Base-by-base conservation (phyloP, 495 filamentous ascomycete genomes). In the Stereocaulon alpinum region DNA sequence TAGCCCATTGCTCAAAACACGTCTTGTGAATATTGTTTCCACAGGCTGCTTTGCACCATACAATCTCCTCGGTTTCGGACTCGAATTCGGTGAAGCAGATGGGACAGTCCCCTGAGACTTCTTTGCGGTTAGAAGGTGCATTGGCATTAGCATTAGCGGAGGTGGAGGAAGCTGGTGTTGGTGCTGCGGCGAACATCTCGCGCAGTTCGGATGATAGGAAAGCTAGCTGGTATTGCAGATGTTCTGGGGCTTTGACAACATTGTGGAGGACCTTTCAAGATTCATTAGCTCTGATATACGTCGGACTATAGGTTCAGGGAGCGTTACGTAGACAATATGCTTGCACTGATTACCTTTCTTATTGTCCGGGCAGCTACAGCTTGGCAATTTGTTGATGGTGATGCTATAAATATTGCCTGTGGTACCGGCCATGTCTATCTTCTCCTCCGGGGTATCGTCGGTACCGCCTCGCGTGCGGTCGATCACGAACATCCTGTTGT, bases 41-140 rank as follows among this genome's bases (percentile, higher is more conserved):
- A 64, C 88, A 93, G 0, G 81, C 77, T 3, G 80, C 79, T 55
- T 80, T 80, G 68, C 88, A 93, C 75, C 83, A 91, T 2, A 89
- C 80, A 17, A 84, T 77, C 0, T 75, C 70, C 58, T 86, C 83
- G 6, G 74, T 72, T 6, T 73, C 68, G 3, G 73, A 64, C 47
- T 83, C 76, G 62, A 90, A 82, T 45, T 86, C 82, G 63, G 74
- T 81, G 66, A 85, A 89, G 69, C 88, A 92, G 66, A 94, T 87
- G 0, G 87, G 86, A 62, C 88, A 92, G 62, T 92, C 86, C 15
- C 84, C 88, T 37, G 90, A 86, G 3, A 84, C 60, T 0, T 78
- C 71, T 64, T 83, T 86, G 56, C 80, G 77, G n/a, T 80, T 80
- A 20, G 77, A 77, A 22, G 60, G 15, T 12, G 56, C 17, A 10